Evolutionary conservation across 129 eudicot genomes (phyloP), one percentile per base, ranked within the genome.

Genomic region (Mikania micrantha): DNA sequence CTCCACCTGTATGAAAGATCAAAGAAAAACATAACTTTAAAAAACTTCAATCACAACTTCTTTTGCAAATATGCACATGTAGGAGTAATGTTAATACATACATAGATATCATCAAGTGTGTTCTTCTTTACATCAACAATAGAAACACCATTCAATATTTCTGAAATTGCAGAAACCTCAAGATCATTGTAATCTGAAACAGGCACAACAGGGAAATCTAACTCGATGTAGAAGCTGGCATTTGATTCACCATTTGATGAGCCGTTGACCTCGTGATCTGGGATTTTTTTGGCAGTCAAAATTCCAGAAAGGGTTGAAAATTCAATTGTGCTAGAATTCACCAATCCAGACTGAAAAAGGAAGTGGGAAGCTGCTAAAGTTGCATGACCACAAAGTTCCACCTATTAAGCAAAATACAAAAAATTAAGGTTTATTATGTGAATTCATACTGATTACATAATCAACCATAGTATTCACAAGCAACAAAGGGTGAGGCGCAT

Each of bases 351-450:
- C 4, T 85, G 38, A 66, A 76, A 92, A 31, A 90, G 90, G 54
- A 80, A 86, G 81, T 88, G 87, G 16, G 96, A 67, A 38, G 96
- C 96, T 61, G 96, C 98, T 76, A 92, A 77, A 4, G 98, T 92
- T 60, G 91, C 98, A 73, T 92, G 98, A 41, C 98, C 98, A 62
- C 98, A 88, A 52, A 92, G 89, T 54, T 86, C 35, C 25, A 92
- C 96, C 98, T 91, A 79, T 72, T 72, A 70, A n/a, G 45, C 58
- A 68, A 48, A 57, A 45, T 1, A 67, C 15, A 67, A 56, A 41
- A 45, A 57, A 25, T 10, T n/a, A n/a, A n/a, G n/a, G n/a, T n/a
- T n/a, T n/a, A n/a, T n/a, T n/a, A n/a, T n/a, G n/a, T n/a, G n/a
- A n/a, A n/a, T n/a, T n/a, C n/a, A n/a, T n/a, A n/a, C n/a, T n/a